Evolutionary conservation across 768 basidiomycete species (phyloP).

Genomic region (Chalciporus pseudorubinellus): DNA sequence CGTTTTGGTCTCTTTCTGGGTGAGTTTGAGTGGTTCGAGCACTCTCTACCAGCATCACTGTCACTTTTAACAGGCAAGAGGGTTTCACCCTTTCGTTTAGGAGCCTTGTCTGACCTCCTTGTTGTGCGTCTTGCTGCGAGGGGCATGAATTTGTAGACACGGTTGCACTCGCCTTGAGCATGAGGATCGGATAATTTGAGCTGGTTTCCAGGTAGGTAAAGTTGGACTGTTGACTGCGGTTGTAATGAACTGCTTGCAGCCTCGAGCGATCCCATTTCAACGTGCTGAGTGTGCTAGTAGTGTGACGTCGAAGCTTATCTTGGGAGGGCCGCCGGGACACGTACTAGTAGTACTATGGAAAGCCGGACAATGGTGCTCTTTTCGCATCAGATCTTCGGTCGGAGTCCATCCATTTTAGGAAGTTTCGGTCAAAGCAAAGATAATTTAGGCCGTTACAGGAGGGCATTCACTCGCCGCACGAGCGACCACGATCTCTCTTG

Average conservation of each 20-base stretch:
- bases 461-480: too few species aligned
- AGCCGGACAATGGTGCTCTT: too few species aligned
- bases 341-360: too few species aligned
- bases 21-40: background rate
- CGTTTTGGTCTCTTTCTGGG: conserved; percentile 32
- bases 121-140: background rate
- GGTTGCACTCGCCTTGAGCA: background rate
- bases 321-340: too few species aligned
- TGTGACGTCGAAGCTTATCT: too few species aligned
- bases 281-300: too few species aligned
- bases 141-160: background rate
- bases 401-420: too few species aligned
- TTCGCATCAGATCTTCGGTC: too few species aligned
- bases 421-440: too few species aligned
- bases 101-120: background rate
- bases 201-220: conserved; percentile 9
- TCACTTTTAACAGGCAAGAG: background rate
- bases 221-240: background rate
- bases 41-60: background rate
- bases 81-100: background rate
- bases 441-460: too few species aligned
- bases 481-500: too few species aligned
- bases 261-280: too few species aligned
- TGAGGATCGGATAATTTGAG: background rate
- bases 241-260: background rate